Evolutionary conservation across 306 rosid genomes (phyloP).

Genomic region (Ormosia semicastrata): DNA sequence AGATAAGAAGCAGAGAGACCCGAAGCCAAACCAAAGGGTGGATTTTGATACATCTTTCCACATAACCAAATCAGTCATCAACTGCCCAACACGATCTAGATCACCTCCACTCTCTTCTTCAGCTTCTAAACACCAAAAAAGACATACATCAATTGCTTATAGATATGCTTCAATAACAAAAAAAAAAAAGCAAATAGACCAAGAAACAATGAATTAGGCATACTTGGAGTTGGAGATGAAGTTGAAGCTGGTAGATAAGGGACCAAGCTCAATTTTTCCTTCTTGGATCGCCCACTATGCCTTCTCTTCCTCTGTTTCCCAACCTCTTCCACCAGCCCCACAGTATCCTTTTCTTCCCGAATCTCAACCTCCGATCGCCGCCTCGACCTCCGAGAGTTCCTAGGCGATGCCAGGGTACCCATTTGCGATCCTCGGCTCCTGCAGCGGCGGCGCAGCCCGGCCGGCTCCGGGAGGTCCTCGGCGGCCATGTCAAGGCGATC

Average conservation of each 20-base stretch:
- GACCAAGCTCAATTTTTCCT: slow-evolving; percentile 69
- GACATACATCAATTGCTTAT: background rate
- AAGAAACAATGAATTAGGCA: background rate
- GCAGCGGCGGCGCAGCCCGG: slow-evolving; percentile 44
- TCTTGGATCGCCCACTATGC: slow-evolving; percentile 59
- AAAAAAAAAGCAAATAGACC: background rate
- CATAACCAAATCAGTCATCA: slow-evolving; percentile 62
- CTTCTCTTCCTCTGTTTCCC: slow-evolving; percentile 56
- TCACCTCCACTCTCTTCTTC: slow-evolving; percentile 50
- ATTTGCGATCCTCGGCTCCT: slow-evolving; percentile 49
- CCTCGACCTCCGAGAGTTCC: slow-evolving; percentile 61
- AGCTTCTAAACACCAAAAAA: slow-evolving; percentile 35
- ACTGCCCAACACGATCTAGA: slow-evolving; percentile 55
- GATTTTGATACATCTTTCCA: slow-evolving; percentile 84
- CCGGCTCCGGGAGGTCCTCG: slow-evolving; percentile 48
- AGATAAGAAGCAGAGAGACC: slow-evolving; percentile 72
- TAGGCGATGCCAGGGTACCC: slow-evolving; percentile 66
- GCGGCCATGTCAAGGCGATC: slow-evolving; percentile 22
- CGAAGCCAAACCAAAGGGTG: slow-evolving; percentile 84
- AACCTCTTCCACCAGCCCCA: slow-evolving; percentile 47
- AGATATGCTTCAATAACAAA: background rate
- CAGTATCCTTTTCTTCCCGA: slow-evolving; percentile 60
- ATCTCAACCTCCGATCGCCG: slow-evolving; percentile 57
- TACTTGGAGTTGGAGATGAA: slow-evolving; percentile 56
- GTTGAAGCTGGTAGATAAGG: slow-evolving; percentile 46